Percentiles rank a stretch among this genome's conserved stretches.
Conservation (phyloP, 352 stramenopile species). For the Phytophthora pinifolia region DNA sequence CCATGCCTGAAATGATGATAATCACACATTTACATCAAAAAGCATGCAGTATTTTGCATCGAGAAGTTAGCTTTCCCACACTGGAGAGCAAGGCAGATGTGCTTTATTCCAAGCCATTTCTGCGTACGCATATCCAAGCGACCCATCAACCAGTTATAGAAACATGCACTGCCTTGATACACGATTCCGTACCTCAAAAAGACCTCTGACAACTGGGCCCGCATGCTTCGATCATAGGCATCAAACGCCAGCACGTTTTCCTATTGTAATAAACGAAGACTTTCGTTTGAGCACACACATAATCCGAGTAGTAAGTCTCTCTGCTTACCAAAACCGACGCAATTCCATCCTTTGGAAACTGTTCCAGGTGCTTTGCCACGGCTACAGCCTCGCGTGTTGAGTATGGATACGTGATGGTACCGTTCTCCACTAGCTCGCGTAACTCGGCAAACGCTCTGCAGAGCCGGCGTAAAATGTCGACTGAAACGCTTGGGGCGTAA, state of each 20-base stretch:
- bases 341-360: slow-evolving; percentile 91
- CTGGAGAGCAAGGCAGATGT: background rate
- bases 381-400: slow-evolving; percentile 93
- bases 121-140: slow-evolving; percentile 16
- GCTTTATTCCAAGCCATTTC: slow-evolving; percentile 28
- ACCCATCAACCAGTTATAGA: slow-evolving; percentile 8
- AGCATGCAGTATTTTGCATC: slow-evolving; percentile 1
- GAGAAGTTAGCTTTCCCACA: slow-evolving; percentile 10
- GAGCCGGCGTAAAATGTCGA: slow-evolving; percentile 81
- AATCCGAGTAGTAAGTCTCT: background rate
- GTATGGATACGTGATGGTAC: slow-evolving; percentile 94
- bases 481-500: slow-evolving; percentile 87
- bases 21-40: slow-evolving; percentile 3
- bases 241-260: slow-evolving; percentile 97
- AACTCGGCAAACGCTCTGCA: slow-evolving; percentile 91
- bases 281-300: background rate
- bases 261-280: slow-evolving; percentile 33
- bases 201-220: slow-evolving; percentile 71
- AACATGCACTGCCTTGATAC: slow-evolving; percentile 4
- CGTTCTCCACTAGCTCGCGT: slow-evolving; percentile 83
- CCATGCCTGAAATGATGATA: slow-evolving; percentile 42
- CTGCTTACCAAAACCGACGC: slow-evolving; percentile 60
- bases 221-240: slow-evolving; percentile 74
- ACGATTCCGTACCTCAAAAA: slow-evolving; percentile 65
- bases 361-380: slow-evolving; percentile 93